Conservation (phyloP, 2,329 filamentous ascomycete species). For the Phyllosticta paracitricarpa region DNA sequence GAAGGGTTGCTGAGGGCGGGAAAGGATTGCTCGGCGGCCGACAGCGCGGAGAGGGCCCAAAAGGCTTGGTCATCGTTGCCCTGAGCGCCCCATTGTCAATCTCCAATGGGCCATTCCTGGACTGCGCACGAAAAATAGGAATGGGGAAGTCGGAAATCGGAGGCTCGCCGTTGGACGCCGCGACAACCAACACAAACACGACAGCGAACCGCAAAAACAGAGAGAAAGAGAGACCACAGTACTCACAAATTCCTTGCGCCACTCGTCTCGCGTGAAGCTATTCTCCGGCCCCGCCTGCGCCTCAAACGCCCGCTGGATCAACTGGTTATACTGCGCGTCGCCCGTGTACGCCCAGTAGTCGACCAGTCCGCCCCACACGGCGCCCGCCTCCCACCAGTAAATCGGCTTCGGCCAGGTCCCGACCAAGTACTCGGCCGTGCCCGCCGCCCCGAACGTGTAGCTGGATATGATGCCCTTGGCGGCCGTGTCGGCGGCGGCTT, state of each 20-base stretch:
- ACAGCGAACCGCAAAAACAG: no score
- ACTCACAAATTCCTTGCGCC: constrained; percentile 18
- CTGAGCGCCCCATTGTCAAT: constrained; percentile 21
- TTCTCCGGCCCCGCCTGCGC: constrained; percentile 62
- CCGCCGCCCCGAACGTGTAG: constrained; percentile 5
- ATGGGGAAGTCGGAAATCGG: constrained; percentile 33
- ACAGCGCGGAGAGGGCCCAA: constrained; percentile 50
- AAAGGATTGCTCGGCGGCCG: constrained; percentile 44
- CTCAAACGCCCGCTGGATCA: constrained; percentile 47
- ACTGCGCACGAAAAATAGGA: no score
- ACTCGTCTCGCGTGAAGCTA: constrained; percentile 54
- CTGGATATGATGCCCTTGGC: constrained; percentile 5
- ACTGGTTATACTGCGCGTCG: constrained; percentile 28
- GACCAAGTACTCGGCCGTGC: constrained; percentile 22
- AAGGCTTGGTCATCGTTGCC: constrained; percentile 51
- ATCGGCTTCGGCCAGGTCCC: constrained; percentile 42
- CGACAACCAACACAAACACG: no score
- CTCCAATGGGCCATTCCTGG: no score
- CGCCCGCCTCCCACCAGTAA: constrained; percentile 35
- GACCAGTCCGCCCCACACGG: constrained; percentile 29
- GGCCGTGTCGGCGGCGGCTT: background rate
- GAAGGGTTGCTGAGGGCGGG: constrained; percentile 24
- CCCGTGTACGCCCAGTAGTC: constrained; percentile 35
- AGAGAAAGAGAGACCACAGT: background rate
- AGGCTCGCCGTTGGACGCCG: constrained; percentile 17